These are phyloP conservation scores for Capronia americana DNA, from an alignment of 2,329 filamentous ascomycete genomes.

Conservation along the genomic window DNA sequence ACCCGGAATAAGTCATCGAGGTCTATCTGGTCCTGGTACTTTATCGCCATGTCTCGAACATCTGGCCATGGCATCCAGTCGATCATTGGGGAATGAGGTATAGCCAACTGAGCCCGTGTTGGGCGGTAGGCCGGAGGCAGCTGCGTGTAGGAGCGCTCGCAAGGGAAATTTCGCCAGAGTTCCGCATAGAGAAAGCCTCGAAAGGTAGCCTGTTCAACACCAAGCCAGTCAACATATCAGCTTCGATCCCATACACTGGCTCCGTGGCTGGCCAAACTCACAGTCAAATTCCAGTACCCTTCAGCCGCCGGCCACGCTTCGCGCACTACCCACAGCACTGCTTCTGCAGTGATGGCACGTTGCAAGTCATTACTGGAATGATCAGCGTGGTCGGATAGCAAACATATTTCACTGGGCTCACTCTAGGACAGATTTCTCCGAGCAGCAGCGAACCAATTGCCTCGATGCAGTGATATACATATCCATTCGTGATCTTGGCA, in stretches of 20 bases:
- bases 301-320: conserved; percentile 31
- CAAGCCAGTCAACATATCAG: neutral
- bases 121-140: conserved; percentile 59
- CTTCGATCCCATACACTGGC: neutral
- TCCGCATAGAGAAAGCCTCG: conserved; percentile 28
- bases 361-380: conserved; percentile 11
- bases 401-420: neutral
- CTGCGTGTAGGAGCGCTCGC: conserved; percentile 42
- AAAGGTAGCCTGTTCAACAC: conserved; percentile 17
- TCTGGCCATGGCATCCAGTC: conserved; percentile 65
- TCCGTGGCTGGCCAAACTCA: conserved; percentile 3
- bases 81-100: conserved; percentile 64
- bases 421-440: conserved; percentile 8
- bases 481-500: conserved; percentile 20
- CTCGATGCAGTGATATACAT: conserved; percentile 22
- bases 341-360: conserved; percentile 22
- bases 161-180: conserved; percentile 32
- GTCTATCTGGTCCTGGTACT: conserved; percentile 29
- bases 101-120: conserved; percentile 55
- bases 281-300: conserved; percentile 30
- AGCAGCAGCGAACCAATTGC: conserved; percentile 18
- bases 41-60: conserved; percentile 60
- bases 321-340: conserved; percentile 29
- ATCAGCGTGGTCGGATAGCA: neutral
- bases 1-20: conserved; percentile 25